Base-by-base conservation (phyloP, 78 protist genomes). In the Dictyostelium purpureum region DNA sequence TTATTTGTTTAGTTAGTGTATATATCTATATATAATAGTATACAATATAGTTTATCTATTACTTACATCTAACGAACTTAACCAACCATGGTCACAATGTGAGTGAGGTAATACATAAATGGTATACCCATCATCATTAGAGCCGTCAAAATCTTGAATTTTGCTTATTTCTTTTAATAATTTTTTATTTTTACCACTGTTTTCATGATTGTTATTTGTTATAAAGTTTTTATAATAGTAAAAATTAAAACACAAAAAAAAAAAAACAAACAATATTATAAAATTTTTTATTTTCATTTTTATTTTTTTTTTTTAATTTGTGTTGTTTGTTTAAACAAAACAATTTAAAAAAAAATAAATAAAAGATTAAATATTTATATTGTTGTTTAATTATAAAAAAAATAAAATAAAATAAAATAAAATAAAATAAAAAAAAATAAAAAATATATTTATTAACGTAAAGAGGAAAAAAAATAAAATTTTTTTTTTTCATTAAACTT, bases 311-410 rank as follows among this genome's bases (percentile, higher is more conserved):
- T 7, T 2, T 16, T n/a, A 14, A 69, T 69, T 10, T 71, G 45
- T 71, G 97, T 97, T n/a, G 99, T 98, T 75, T 97, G 92, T 24
- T 61, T 94, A 0, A 93, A 98, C 47, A 98, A 97, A 16, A 98
- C 99, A 3, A 99, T 99, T 88, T 99, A 99, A 94, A 98, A 98
- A 87, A 51, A 90, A n/a, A 99, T 99, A 99, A 99, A 99, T 94
- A 99, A 99, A 90, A 77, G 98, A 37, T 97, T 97, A 76, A 99
- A 99, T 89, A 98, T 99, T 12, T 90, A 88, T 88, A 96, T 99
- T 9, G 79, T 97, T 52, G 98, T 99, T 99, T 99, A 99, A 81
- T 99, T 99, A 96, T 99, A 35, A 89, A 77, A 96, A 79, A 94
- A 96, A 88, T 95, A 96, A 76, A 99, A 98, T 94, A 99, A 98